Evolutionary conservation across 2,329 filamentous ascomycete genomes (phyloP).

Genomic region (Dactylellina leptospora): DNA sequence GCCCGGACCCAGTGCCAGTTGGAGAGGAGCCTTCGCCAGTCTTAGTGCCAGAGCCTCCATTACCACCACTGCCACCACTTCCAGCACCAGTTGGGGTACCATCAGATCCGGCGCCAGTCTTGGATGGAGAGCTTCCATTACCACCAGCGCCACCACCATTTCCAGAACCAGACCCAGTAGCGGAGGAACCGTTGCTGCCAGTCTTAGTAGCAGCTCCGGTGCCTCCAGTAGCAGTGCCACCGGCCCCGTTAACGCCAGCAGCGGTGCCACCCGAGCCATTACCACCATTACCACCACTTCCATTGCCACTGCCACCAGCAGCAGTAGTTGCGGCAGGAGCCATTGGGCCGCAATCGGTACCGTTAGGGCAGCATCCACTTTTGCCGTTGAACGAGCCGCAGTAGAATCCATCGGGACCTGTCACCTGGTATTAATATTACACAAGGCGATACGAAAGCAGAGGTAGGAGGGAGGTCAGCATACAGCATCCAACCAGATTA

Average conservation of each 20-base stretch:
- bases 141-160: conserved; percentile 2
- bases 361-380: conserved; percentile 35
- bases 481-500: conserved; percentile 44
- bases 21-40: conserved; percentile 8
- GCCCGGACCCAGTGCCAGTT: conserved; percentile 19
- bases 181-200: conserved; percentile 4
- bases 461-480: not conserved
- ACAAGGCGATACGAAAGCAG: not conserved
- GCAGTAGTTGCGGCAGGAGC: conserved; percentile 19
- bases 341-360: conserved; percentile 22
- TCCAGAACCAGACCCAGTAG: not conserved
- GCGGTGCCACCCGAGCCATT: conserved; percentile 10
- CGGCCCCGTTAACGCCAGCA: conserved; percentile 2
- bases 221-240: conserved; percentile 2
- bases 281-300: conserved; percentile 6
- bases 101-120: conserved; percentile 11
- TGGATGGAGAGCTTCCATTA: conserved; percentile 10
- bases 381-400: conserved; percentile 45
- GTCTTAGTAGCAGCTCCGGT: not conserved
- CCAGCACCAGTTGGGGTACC: conserved; percentile 12
- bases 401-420: conserved; percentile 39
- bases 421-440: not conserved
- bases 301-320: not conserved
- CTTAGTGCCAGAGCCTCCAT: conserved; percentile 7
- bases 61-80: conserved; percentile 8